Base-by-base conservation (phyloP, 176 grass and related monocot species). In the Luzula sylvatica region DNA sequence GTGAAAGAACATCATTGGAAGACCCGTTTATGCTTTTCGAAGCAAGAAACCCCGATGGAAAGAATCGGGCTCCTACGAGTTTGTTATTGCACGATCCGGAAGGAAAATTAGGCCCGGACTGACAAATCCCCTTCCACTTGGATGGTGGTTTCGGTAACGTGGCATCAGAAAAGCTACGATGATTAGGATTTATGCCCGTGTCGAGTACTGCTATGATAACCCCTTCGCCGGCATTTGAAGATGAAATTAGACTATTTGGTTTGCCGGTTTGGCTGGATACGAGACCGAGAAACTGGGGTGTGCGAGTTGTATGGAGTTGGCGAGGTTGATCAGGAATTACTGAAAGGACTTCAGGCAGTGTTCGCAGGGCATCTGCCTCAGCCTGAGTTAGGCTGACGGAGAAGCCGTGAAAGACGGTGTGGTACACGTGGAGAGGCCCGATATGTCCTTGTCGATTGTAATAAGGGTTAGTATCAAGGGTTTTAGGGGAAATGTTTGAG, bases 191-290 rank as follows among this genome's bases (percentile, higher is more conserved):
- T 6, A 89, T 56, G 50, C 92, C 92, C 0, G 92, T 96, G 71
- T 96, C 92, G 32, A 89, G 92, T 42, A 96, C 77, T 17, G 84
- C 92, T 22, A 96, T 65, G 47, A 96, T n/a, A 28, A 86, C 85
- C 30, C 84, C 85, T 1, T 80, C 81, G 61, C 92, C 84, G 27
- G 78, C 87, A 75, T 82, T 78, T 0, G 92, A 41, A 69, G 78
- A 61, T 16, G 81, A 86, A 81, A 85, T 88, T 2, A 89, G 77
- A n/a, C 66, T 82, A 7, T 88, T 64, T 14, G 75, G 84, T 17
- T 77, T 72, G 46, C 76, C 73, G 26, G 5, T 35, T 8, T 62
- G 22, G 42, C 32, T 62, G 1, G 57, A 61, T 1, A 62, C 40
- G 1, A 96, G 84, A 30, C 92, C 90, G 29, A 96, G 63, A 58